Evolutionary conservation across 495 filamentous ascomycete species (phyloP), one percentile per base, ranked within the genome.

Genomic region (Pseudotulostoma volvatum): DNA sequence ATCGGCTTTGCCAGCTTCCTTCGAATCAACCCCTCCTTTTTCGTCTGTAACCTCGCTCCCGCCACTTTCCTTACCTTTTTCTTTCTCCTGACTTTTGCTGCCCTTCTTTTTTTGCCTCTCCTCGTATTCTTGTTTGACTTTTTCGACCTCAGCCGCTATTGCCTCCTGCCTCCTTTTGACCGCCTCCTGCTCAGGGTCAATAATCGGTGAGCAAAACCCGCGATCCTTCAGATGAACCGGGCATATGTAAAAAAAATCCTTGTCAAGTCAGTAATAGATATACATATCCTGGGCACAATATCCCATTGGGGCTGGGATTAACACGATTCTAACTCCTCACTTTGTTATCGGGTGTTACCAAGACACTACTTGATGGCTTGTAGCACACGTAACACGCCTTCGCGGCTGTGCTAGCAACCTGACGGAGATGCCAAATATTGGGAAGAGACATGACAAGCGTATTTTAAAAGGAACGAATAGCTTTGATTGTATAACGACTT

Each of bases 161-260:
- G 71, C 71, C 50, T 77, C 78, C 43, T 77, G 72, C 36, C 67
- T 74, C 47, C 63, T 71, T 37, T 73, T 71, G 13, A 76, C 76
- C 33, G 74, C 82, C 34, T 74, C 70, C 11, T 78, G 77, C 21
- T 73, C 84, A 40, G 83, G 70, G 47, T 88, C 80, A 33, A 87
- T 66, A 42, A 86, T 79, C 9, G 87, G 79, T 9, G 71, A 74
- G 51, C 79, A 84, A 56, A 93, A 94, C 9, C 78, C 69, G 16
- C 68, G 66, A 52, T 97, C 90, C 52, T 81, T 84, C 7, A 95
- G 67, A 56, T 97, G 90, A 32, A 70, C 64, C 9, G 76, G 70
- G 50, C 90, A 97, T 20, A 88, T 70, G 52, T 92, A 93, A 58
- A 97, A 96, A 64, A 82, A 93, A 54, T 97, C 90, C 83, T 92